phyloP scores from a whole-genome alignment of 1,284 basidiomycete species.

The Puccinia coronata region DNA sequence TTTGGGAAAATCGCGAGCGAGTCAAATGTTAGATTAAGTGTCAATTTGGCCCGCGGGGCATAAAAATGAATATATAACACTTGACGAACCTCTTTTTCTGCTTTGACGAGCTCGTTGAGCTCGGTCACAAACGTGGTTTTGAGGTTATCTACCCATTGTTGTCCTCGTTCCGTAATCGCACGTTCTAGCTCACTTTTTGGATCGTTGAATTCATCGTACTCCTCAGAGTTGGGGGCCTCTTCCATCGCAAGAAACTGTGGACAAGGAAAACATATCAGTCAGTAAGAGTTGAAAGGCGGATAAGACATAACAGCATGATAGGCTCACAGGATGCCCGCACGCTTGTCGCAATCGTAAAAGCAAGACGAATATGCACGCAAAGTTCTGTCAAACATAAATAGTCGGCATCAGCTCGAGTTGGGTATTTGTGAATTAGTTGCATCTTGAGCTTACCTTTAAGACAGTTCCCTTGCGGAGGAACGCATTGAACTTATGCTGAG shows the following conservation, averaged over 20 bases:
- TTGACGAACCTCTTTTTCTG: slow-evolving; percentile 8
- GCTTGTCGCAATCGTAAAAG: slow-evolving; percentile 38
- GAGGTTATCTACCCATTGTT: slow-evolving; percentile 21
- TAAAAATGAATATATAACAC: not conserved
- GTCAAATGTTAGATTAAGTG: not conserved
- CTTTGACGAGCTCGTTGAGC: slow-evolving; percentile 11
- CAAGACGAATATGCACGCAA: slow-evolving; percentile 25
- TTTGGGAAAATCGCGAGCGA: not conserved
- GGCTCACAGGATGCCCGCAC: slow-evolving; percentile 33
- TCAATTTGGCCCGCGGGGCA: no score
- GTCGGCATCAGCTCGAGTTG: not conserved
- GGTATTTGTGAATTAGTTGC: not conserved
- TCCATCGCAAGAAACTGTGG: slow-evolving; percentile 14
- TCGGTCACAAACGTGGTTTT: slow-evolving; percentile 1
- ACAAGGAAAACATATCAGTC: not conserved
- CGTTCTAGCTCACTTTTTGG: slow-evolving; percentile 6
- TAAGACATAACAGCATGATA: not conserved
- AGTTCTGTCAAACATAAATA: not conserved
- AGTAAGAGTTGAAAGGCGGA: not conserved
- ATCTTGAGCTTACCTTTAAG: slow-evolving; percentile 56
- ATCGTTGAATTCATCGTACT: not conserved
- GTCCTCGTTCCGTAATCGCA: slow-evolving; percentile 2
- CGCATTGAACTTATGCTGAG: slow-evolving; percentile 66
- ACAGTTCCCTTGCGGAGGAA: slow-evolving; percentile 62
- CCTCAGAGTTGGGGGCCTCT: not conserved